A percentile compares a stretch with the other conserved stretches of the same genome.
phyloP scores from a whole-genome alignment of 108 stramenopile genomes.

The Seminavis robusta region DNA sequence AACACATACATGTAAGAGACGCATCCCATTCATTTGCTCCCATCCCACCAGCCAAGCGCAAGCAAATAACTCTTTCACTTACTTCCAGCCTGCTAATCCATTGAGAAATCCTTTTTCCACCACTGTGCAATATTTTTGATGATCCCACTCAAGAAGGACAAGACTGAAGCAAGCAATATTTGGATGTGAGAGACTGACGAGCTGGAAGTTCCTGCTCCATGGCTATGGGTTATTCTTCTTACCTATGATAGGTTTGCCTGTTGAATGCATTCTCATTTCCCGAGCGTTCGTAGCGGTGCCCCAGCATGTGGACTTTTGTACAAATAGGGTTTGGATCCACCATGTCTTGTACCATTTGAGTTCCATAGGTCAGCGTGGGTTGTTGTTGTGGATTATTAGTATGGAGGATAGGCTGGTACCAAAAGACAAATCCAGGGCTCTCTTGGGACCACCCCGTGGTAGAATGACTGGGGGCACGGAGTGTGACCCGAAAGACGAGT shows the following conservation, averaged over 20 bases:
- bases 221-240: too few relatives aligned
- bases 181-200: too few relatives aligned
- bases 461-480: slow-evolving; percentile 35
- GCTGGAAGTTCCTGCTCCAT: too few relatives aligned
- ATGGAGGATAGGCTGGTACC: slow-evolving; percentile 43
- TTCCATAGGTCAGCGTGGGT: slow-evolving; percentile 38
- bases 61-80: too few relatives aligned
- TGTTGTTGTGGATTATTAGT: not conserved
- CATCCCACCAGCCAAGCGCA: too few relatives aligned
- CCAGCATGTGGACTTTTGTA: too few relatives aligned
- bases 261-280: slow-evolving; percentile 58
- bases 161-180: too few relatives aligned
- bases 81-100: slow-evolving; percentile 60
- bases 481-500: slow-evolving; percentile 28
- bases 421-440: slow-evolving; percentile 39
- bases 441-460: slow-evolving; percentile 36
- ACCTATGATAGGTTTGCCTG: slow-evolving; percentile 21
- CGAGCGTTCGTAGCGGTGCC: too few relatives aligned
- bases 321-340: slow-evolving; percentile 23
- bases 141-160: slow-evolving; percentile 56
- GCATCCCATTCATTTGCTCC: too few relatives aligned
- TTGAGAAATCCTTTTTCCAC: slow-evolving; percentile 51
- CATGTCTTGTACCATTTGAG: slow-evolving; percentile 15
- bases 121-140: slow-evolving; percentile 45
- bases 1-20: too few relatives aligned